Evolutionary conservation across 2,329 filamentous ascomycete genomes (phyloP), one percentile per base, ranked within the genome.

Genomic region (Neopestalotiopsis clavispora): DNA sequence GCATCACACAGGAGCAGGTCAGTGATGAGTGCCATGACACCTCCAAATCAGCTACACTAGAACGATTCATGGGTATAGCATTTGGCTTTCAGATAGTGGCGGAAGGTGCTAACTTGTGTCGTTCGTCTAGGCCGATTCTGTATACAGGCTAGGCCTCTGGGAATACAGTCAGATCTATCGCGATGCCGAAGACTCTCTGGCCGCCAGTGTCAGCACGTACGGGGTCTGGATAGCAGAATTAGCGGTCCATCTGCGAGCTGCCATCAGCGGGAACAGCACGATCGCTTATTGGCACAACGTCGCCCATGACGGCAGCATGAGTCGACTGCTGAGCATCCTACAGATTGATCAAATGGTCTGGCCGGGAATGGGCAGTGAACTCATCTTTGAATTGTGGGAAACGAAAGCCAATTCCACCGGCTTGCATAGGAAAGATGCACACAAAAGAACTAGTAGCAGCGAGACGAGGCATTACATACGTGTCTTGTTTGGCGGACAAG

Each of bases 81-180:
- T n/a, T 52, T 9, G 3, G 4, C 17, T 20, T 17, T 2, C n/a
- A 7, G 10, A 23, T 52, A 6, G 14, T 52, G 17, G 1, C 17
- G 6, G 17, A 52, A 20, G n/a, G 45, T 52, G 9, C 45, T 52
- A 23, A 52, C 7, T 52, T 6, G 45, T 23, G 45, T 23, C n/a
- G 7, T 7, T 52, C 45, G n/a, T 17, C 9, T n/a, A 52, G 45
- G 90, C 92, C 2, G 84, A 95, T 69, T 80, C 86, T 1, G 92
- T 95, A 7, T 95, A 94, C 78, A 87, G 93, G 7, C 79, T 95
- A 0, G 93, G 93, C 0, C 86, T 94, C 73, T 95, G 92, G 84
- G 94, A 96, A 78, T 96, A 96, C 81, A 90, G 87, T 14, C 92
- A 91, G 75, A 88, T 94, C 67, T 94, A 94, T 79, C 91, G 94